These are phyloP conservation scores for Crithidia fasciculata DNA, from an alignment of 208 protist species.

Conservation along the genomic window DNA sequence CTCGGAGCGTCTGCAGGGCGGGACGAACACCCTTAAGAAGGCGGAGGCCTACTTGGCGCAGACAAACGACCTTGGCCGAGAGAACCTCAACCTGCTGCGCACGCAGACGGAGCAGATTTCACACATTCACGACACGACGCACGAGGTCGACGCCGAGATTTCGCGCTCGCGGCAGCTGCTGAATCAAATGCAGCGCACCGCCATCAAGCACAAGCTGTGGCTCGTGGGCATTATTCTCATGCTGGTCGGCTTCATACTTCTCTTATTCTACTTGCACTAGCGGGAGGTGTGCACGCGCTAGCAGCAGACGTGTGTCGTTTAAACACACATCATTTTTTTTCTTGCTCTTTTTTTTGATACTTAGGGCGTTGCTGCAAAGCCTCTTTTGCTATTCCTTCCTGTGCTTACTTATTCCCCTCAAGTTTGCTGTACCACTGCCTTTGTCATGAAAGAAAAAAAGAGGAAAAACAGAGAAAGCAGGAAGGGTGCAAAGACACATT, in stretches of 20 bases:
- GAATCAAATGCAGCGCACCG: slow-evolving; percentile 73
- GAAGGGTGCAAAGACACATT: neutral
- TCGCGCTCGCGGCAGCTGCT: slow-evolving; percentile 57
- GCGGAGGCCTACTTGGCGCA: slow-evolving; percentile 65
- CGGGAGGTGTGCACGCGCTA: no score
- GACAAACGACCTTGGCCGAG: slow-evolving; percentile 51
- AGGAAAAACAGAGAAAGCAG: neutral
- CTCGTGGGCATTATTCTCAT: slow-evolving; percentile 54
- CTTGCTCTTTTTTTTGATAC: slow-evolving; percentile 4
- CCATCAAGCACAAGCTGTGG: slow-evolving; percentile 63
- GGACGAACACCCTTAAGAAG: slow-evolving; percentile 55
- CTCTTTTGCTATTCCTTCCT: neutral
- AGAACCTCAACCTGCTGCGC: slow-evolving; percentile 53
- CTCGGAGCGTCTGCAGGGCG: slow-evolving; percentile 60
- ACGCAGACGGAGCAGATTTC: slow-evolving; percentile 73
- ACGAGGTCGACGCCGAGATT: slow-evolving; percentile 71
- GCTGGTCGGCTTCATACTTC: slow-evolving; percentile 47
- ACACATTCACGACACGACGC: slow-evolving; percentile 48
- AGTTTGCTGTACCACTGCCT: neutral
- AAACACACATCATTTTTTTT: neutral
- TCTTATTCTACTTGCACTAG: slow-evolving; percentile 42
- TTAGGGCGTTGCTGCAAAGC: neutral
- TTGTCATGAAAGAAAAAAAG: neutral
- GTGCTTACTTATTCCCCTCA: neutral
- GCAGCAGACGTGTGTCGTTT: neutral